These are phyloP conservation scores for Mycena vitilis DNA, from an alignment of 768 basidiomycete genomes.

Conservation along the genomic window DNA sequence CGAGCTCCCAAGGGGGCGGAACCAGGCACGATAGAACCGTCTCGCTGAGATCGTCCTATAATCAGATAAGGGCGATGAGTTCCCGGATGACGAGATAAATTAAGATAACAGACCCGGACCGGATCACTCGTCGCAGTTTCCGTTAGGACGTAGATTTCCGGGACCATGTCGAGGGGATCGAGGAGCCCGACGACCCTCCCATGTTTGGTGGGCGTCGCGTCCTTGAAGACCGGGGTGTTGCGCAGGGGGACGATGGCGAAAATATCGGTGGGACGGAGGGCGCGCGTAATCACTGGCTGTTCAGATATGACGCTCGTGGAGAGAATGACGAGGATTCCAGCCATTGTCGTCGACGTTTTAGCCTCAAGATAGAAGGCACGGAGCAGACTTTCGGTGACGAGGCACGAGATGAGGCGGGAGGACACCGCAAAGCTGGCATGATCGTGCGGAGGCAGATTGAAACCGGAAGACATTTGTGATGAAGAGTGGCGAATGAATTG, in stretches of 20 bases:
- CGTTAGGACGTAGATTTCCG: slow-evolving; percentile 53
- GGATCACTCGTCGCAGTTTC: slow-evolving; percentile 24
- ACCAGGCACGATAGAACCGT: slow-evolving; percentile 47
- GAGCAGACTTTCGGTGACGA: slow-evolving; percentile 61
- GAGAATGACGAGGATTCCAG: slow-evolving; percentile 54
- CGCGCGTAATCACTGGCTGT: slow-evolving; percentile 45
- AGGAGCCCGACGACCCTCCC: slow-evolving; percentile 59
- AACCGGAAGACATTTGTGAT: slow-evolving; percentile 51
- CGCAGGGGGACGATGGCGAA: slow-evolving; percentile 62
- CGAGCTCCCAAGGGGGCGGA: slow-evolving; percentile 55
- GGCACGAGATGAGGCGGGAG: slow-evolving; percentile 60
- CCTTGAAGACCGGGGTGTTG: slow-evolving; percentile 56
- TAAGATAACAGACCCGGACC: slow-evolving; percentile 31
- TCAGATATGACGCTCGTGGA: slow-evolving; percentile 51
- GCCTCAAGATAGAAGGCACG: slow-evolving; percentile 51
- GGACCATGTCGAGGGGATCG: slow-evolving; percentile 70
- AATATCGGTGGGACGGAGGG: slow-evolving; percentile 54
- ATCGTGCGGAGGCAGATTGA: slow-evolving; percentile 46
- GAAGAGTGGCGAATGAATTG: slow-evolving; percentile 6
- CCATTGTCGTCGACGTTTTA: slow-evolving; percentile 21
- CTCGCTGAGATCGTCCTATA: slow-evolving; percentile 42
- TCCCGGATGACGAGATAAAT: not conserved
- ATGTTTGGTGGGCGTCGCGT: slow-evolving; percentile 43
- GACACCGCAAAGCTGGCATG: slow-evolving; percentile 60
- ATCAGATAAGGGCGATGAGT: slow-evolving; percentile 18